Evolutionary conservation across 345 rosid genomes (phyloP).

Genomic region (Microthlaspi erraticum): DNA sequence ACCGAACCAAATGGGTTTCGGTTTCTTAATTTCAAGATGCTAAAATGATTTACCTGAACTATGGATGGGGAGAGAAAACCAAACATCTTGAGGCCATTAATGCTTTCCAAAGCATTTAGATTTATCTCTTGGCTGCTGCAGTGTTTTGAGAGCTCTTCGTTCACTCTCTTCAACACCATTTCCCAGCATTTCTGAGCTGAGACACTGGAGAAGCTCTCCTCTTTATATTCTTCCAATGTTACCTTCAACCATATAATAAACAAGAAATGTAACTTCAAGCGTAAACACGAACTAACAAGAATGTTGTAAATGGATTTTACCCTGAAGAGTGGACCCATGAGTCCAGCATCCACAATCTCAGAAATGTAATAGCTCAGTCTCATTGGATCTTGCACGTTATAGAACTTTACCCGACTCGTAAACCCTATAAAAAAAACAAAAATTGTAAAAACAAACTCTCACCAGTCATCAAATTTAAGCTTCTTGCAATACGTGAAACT

Average conservation of each 20-base stretch:
- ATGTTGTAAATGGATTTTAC: slow-evolving; percentile 39
- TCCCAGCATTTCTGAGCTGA: slow-evolving; percentile 87
- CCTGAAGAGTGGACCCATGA: slow-evolving; percentile 82
- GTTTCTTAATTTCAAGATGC: neutral
- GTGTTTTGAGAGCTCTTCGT: slow-evolving; percentile 21
- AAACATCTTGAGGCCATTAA: slow-evolving; percentile 77
- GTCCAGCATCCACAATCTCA: slow-evolving; percentile 75
- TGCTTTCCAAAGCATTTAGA: slow-evolving; percentile 36
- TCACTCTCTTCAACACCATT: slow-evolving; percentile 61
- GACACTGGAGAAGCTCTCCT: slow-evolving; percentile 51
- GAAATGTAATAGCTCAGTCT: slow-evolving; percentile 62
- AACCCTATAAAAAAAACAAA: slow-evolving; percentile 60
- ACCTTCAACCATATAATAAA: slow-evolving; percentile 53
- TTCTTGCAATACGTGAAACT: neutral
- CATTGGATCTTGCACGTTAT: slow-evolving; percentile 59
- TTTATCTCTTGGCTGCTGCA: slow-evolving; percentile 1
- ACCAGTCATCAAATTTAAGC: neutral
- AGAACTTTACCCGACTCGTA: slow-evolving; percentile 68
- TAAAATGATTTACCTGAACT: slow-evolving; percentile 53
- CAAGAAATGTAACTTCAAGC: neutral
- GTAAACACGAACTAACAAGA: slow-evolving; percentile 14
- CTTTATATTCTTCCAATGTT: slow-evolving; percentile 64
- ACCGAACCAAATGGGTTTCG: neutral
- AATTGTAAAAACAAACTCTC: slow-evolving; percentile 7
- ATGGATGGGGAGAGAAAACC: slow-evolving; percentile 66